Base-by-base conservation (phyloP, 805 yeast genomes). In the Suhomyces tanzawaensis region DNA sequence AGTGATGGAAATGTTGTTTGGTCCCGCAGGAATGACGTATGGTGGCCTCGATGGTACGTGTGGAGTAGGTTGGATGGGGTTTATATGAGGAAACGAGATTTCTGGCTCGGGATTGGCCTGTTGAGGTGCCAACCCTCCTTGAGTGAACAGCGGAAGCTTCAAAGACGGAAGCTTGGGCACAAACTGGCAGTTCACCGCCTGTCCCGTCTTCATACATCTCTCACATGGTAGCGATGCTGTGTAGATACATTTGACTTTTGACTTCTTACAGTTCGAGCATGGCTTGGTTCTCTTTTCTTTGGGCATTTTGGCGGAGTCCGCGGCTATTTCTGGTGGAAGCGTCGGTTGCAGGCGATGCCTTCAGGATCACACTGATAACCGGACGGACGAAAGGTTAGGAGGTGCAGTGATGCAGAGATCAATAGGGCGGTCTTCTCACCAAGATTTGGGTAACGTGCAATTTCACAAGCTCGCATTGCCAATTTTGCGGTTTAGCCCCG, bases 221-320 rank as follows among this genome's bases (percentile, higher is more conserved):
- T 72, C 74, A 53, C 89, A 82, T 1, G 82, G 81, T 36, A 74
- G 58, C 2, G 57, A 46, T 2, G 62, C 64, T 4, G 62, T 48
- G 49, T 78, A 78, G 26, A 69, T 70, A 48, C 89, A 82, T 55
- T 72, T 79, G 19, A 81, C 80, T 57, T 82, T 82, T 16, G 82
- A 68, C 50, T 67, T 67, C 39, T 84, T 72, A 53, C 89, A 82
- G 48, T 70, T 68, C 17, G 76, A 66, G 55, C 89, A 82, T 3
- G 88, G 87, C 50, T 76, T 79, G 12, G 73, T 69, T 31, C 75
- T 47, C 41, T 63, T 64, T 47, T 67, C 72, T 41, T 62, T 54
- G 25, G 57, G 53, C 60, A 56, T 55, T 13, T 24, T 24, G 13
- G 8, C 9, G 23, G 23, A 7, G 7, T n/a, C n/a, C n/a, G n/a